Base-by-base conservation (phyloP, 1,139 yeast species). In the Candida tetrigidarum region DNA sequence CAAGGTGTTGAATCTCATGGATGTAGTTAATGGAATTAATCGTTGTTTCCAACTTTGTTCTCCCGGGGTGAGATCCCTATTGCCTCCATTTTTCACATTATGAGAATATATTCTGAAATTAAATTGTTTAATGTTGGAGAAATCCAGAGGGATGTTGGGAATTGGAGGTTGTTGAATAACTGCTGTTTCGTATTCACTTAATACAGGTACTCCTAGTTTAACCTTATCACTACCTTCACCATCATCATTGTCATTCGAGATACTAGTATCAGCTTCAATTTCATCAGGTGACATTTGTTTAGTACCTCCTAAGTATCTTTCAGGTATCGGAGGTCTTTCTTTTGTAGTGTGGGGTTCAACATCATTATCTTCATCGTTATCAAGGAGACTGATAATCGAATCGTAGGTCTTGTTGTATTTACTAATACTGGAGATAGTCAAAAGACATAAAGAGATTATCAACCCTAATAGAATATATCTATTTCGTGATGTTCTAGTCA, bases 61-160 rank as follows among this genome's bases (percentile, higher is more conserved):
- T 2, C 72, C 74, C 0, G 60, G 53, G 4, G 52, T 65, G 15
- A 67, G 53, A 6, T 43, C 46, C 4, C 52, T 57, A 44, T 61
- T 63, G 11, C 65, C 70, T 3, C 71, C 74, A 48, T 68, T 69
- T 45, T 67, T 68, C 39, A 70, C 61, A 51, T 71, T 71, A 47
- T 71, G 76, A 5, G 73, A 64, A 50, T 70, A 70, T 16, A 71
- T 59, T 27, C 75, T 58, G 51, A 71, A 67, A 14, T 45, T 47
- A 4, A 68, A 40, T 1, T 62, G 59, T 5, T 51, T 44, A 11
- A 58, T 50, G n/a, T 41, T 45, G 12, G 42, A 30, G 29, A 60
- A 54, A 32, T 54, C 46, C 10, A 50, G 50, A 3, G 59, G 56
- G 2, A 63, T 49, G 3, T 48, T 39, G 2, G 64, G 55, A 16